Evolutionary conservation across 2,329 filamentous ascomycete genomes (phyloP).

Genomic region (Trichoderma sp.): DNA sequence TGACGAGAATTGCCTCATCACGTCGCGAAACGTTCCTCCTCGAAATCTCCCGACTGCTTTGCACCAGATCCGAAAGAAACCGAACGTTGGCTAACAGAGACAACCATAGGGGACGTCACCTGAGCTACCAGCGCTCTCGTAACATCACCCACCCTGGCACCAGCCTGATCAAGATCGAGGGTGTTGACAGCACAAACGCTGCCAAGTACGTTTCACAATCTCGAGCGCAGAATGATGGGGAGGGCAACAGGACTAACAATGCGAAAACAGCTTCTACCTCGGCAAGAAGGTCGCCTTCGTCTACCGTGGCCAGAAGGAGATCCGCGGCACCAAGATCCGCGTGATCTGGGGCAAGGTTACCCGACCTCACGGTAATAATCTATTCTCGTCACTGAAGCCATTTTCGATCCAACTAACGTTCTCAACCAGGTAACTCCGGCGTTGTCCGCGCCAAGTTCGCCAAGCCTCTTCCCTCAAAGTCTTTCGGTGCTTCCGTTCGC

Average conservation of each 20-base stretch:
- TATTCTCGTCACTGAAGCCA: constrained; percentile 3
- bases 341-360: constrained; percentile 99
- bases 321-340: constrained; percentile 96
- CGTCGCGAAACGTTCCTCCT: background rate
- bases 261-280: constrained; percentile 74
- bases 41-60: constrained; percentile 7
- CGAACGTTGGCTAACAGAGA: constrained; percentile 33
- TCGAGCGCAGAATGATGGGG: background rate
- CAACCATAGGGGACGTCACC: constrained; percentile 79
- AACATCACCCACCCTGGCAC: constrained; percentile 87
- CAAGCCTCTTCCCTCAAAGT: constrained; percentile 92
- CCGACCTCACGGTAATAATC: constrained; percentile 77
- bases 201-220: constrained; percentile 65
- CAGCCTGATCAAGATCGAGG: constrained; percentile 97
- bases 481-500: constrained; percentile 93
- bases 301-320: constrained; percentile 92
- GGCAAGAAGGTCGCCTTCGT: constrained; percentile 99
- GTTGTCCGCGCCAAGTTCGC: constrained; percentile 97
- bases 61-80: background rate
- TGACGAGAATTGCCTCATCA: background rate
- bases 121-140: constrained; percentile 96
- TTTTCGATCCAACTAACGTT: background rate
- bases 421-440: constrained; percentile 79
- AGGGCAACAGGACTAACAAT: constrained; percentile 27
- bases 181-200: constrained; percentile 84